Evolutionary conservation across 169 alveolate species (phyloP), one percentile per base, ranked within the genome.

Genomic region (Eimeria zaria): DNA sequence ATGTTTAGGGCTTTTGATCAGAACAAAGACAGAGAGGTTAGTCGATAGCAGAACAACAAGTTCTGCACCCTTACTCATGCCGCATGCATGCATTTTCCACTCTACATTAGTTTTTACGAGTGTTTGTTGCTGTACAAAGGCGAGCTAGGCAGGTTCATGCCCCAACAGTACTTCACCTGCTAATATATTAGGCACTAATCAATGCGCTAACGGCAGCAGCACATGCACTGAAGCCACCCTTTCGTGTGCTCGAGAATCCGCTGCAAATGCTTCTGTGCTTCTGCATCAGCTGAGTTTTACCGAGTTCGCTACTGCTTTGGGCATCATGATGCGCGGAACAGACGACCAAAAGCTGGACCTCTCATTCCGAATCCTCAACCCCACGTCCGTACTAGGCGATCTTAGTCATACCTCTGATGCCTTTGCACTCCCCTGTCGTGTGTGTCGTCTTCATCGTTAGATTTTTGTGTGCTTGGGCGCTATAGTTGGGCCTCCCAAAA

Each of bases 251-350:
- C 2, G 14, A 6, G 16, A 14, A 5, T 20, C 53, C 39, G 73
- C 9, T 51, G 71, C 20, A 12, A 12, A 36, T 39, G 91, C 91
- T 55, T 7, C 44, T 20, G 71, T 53, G 74, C 18, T 33, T 33
- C 36, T 14, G 30, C 22, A 30, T n/a, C 91, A 84, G 97, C 89
- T 96, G 69, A 69, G 92, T 73, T 96, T 96, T 87, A 62, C 89
- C n/a, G 97, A 96, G 89, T 96, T 91, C 51, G 94, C 96, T 58
- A 81, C 81, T 7, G 94, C 96, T 24, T 85, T 96, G 88, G 97
- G 97, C 74, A 39, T 91, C 64, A 96, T 96, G 97, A 91, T 96
- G 96, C 78, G 96, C 44, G 97, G 97, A 22, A 90, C 73, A 44
- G 97, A 95, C 64, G 97, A 96, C 91, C 92, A 96, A 89, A 93